Base-by-base conservation (phyloP, 257 asterid species). In the Solanum corneliomulleri region DNA sequence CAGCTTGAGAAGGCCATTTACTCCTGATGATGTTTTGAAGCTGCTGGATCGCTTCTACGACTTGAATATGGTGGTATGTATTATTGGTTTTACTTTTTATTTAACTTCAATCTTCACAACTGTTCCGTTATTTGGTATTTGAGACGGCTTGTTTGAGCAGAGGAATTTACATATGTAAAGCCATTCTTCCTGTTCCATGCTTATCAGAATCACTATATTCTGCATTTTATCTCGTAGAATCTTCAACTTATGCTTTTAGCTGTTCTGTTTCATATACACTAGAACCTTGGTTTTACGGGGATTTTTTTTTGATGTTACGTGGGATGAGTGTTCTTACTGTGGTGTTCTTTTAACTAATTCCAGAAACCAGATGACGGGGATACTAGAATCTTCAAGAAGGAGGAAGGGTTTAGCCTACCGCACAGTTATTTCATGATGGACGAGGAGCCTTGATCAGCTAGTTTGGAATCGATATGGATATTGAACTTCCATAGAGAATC, bases 281-380 rank as follows among this genome's bases (percentile, higher is more conserved):
- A 45, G 68, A 27, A 45, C 47, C 11, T 80, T 27, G 42, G 18
- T 4, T 78, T 80, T 45, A 31, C 3, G 0, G 6, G 42, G 41
- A 37, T 1, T 16, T 14, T 1, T 18, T 60, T 29, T 45, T 47
- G 27, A 6, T 45, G 3, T 78, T 16, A 49, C 60, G 9, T 49
- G 21, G 3, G 23, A 49, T 15, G 60, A 49, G 27, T 16, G 66
- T 27, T 27, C 84, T 80, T 15, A 47, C 42, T 47, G 16, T 80
- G 10, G 41, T 80, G 27, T 80, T 23, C 83, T 39, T 77, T 80
- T 47, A 83, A 49, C 45, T 86, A 44, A 41, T 90, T 88, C 86
- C 95, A 96, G 99, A 93, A 94, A 89, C 94, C 98, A 56, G 99
- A 96, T 70, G 98, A 94, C 13, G 98, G 94, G 84, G 98, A 93